Conservation (phyloP, 2,329 filamentous ascomycete genomes). For the Microthyrium microscopicum region DNA sequence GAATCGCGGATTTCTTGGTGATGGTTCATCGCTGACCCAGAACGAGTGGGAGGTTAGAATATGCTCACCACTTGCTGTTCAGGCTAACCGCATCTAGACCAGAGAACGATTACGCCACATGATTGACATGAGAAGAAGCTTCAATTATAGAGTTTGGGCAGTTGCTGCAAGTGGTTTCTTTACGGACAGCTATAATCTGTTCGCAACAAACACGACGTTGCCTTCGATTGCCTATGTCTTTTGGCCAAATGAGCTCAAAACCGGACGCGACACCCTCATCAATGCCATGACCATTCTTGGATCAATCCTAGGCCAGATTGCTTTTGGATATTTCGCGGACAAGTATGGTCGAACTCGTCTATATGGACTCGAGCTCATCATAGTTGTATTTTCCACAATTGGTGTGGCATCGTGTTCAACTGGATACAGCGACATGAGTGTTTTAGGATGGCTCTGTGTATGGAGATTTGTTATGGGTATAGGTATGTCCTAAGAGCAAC, state of each 20-base stretch:
- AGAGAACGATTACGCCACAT: too few relatives aligned
- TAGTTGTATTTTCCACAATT: conserved; percentile 29
- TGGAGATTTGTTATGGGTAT: conserved; percentile 25
- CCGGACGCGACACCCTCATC: conserved; percentile 21
- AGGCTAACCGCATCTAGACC: too few relatives aligned
- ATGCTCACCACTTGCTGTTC: too few relatives aligned
- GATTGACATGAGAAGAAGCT: too few relatives aligned
- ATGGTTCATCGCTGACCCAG: too few relatives aligned
- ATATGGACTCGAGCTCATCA: conserved; percentile 32
- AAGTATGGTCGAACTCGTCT: conserved; percentile 31
- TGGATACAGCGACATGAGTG: conserved; percentile 14
- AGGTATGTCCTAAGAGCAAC: conserved; percentile 16
- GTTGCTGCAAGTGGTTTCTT: conserved; percentile 34
- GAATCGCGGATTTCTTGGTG: too few relatives aligned
- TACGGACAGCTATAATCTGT: conserved; percentile 30
- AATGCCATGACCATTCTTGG: conserved; percentile 30
- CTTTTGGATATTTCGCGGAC: conserved; percentile 31
- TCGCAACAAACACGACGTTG: conserved; percentile 28
- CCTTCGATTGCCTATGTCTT: conserved; percentile 32
- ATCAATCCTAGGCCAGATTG: conserved; percentile 29
- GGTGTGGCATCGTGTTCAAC: conserved; percentile 29
- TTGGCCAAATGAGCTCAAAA: conserved; percentile 16
- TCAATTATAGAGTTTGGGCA: conserved; percentile 3
- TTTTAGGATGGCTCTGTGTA: conserved; percentile 20
- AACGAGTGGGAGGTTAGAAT: too few relatives aligned